Evolutionary conservation across 129 eudicot genomes (phyloP), one percentile per base, ranked within the genome.

Genomic region (Chrysanthemum seticuspe): DNA sequence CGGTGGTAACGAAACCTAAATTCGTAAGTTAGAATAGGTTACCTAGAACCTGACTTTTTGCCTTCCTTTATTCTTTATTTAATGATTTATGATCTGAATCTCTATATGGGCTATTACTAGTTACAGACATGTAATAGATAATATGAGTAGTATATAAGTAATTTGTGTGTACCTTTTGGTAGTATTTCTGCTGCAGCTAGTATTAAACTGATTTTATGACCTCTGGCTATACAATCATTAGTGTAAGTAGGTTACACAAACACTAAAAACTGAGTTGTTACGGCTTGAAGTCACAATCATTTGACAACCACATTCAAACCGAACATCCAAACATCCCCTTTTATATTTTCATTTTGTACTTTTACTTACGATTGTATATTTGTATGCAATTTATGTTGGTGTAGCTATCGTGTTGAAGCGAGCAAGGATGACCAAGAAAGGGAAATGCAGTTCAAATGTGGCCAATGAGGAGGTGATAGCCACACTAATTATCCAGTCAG

Each of bases 341-440:
- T 6, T 6, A 40, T 40, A 40, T 5, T 40, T 40, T 40, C 45
- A 6, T 40, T 40, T 40, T 6, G 45, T 9, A 40, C 45, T 40
- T 40, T 6, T 40, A 40, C 2, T 40, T 40, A 40, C 45, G 2
- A 40, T 40, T 51, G 34, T 11, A 27, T 69, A 21, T 51, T 18
- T 48, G 13, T 10, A 62, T 69, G 66, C 45, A 13, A 68, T 40
- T 51, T 36, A 62, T 45, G 44, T 66, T 76, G 72, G 54, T 76
- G 34, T 68, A 93, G 98, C 91, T 68, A 81, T 93, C 72, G 93
- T 87, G 69, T 81, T 93, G 86, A 93, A 90, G 86, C 84, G 78
- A 51, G 97, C 98, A 57, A 90, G 78, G 79, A 80, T 90, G 91
- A 77, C 68, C 16, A 90, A 86, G 87, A 87, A 90, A 83, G 98